phyloP scores from a whole-genome alignment of 106 monocot species.

The Allium fistulosum region DNA sequence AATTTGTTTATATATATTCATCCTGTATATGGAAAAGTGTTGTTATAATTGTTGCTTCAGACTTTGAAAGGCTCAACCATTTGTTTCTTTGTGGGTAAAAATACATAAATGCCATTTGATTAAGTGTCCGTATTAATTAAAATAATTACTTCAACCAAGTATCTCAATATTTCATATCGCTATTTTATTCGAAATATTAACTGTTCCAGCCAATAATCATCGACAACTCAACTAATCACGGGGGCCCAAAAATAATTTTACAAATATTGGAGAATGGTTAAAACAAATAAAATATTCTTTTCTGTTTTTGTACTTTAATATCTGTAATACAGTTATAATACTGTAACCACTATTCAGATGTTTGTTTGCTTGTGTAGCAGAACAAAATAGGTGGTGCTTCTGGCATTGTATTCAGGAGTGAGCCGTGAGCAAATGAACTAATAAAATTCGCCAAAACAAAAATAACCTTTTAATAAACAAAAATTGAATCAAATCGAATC shows the following conservation, averaged over 20 bases:
- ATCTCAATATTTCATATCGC: not conserved
- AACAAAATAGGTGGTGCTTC: too few relatives aligned
- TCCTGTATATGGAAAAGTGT: not conserved
- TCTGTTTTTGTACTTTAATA: too few relatives aligned
- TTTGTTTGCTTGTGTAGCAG: too few relatives aligned
- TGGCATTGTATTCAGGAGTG: too few relatives aligned
- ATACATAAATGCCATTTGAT: not conserved
- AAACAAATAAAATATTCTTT: too few relatives aligned
- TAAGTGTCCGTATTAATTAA: not conserved
- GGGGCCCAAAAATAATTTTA: not conserved
- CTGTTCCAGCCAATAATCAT: not conserved
- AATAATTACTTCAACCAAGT: not conserved
- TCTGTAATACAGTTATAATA: too few relatives aligned
- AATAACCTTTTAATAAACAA: too few relatives aligned
- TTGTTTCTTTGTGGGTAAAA: not conserved
- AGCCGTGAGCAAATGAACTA: too few relatives aligned
- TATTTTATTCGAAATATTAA: not conserved
- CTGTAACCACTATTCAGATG: too few relatives aligned
- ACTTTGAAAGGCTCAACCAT: conserved; percentile 6
- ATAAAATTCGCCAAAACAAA: too few relatives aligned
- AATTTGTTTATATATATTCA: not conserved
- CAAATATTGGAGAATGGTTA: not conserved
- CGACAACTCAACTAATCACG: not conserved
- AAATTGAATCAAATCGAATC: too few relatives aligned
- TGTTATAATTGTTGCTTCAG: conserved; percentile 6